Percentiles rank a stretch among this genome's conserved stretches.
Conservation (phyloP, 1,284 basidiomycete genomes). For the Phellopilus nigrolimitatus region DNA sequence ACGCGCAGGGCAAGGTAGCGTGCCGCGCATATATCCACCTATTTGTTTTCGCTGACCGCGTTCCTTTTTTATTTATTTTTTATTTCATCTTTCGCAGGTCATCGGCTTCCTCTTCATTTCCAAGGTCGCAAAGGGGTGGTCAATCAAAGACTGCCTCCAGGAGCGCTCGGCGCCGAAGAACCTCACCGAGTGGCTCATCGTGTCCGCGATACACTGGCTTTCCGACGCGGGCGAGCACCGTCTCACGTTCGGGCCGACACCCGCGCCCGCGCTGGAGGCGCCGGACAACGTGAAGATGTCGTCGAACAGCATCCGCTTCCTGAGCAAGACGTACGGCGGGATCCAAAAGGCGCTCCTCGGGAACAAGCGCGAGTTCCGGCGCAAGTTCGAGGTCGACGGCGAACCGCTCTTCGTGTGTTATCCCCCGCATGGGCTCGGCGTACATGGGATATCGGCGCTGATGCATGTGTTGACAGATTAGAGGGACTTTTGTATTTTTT, state of each 20-base stretch:
- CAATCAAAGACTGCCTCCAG: slow-evolving; percentile 33
- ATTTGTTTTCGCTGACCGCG: no score
- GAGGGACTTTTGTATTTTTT: no score
- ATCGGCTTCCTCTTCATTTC: slow-evolving; percentile 48
- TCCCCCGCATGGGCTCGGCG: slow-evolving; percentile 26
- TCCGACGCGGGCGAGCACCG: slow-evolving; percentile 38
- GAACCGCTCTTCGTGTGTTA: slow-evolving; percentile 32
- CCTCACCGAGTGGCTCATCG: slow-evolving; percentile 30
- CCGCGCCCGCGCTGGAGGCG: slow-evolving; percentile 33
- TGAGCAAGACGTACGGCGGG: slow-evolving; percentile 43
- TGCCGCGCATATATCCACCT: slow-evolving; percentile 3
- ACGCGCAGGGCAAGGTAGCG: slow-evolving; percentile 37
- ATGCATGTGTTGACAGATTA: slow-evolving; percentile 30
- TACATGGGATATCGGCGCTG: slow-evolving; percentile 36
- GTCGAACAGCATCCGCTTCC: slow-evolving; percentile 35
- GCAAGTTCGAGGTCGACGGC: slow-evolving; percentile 36
- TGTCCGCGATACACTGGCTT: slow-evolving; percentile 42
- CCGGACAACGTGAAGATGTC: slow-evolving; percentile 32
- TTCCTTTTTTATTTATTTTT: not conserved
- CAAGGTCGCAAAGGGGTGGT: slow-evolving; percentile 45
- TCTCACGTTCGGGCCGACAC: slow-evolving; percentile 45
- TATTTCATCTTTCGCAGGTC: slow-evolving; percentile 26
- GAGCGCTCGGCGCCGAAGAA: slow-evolving; percentile 18
- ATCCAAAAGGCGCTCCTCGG: slow-evolving; percentile 39
- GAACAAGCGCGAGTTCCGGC: slow-evolving; percentile 43